Evolutionary conservation across 2,329 filamentous ascomycete species (phyloP).

Genomic region (Colletotrichum gloeosporioides): DNA sequence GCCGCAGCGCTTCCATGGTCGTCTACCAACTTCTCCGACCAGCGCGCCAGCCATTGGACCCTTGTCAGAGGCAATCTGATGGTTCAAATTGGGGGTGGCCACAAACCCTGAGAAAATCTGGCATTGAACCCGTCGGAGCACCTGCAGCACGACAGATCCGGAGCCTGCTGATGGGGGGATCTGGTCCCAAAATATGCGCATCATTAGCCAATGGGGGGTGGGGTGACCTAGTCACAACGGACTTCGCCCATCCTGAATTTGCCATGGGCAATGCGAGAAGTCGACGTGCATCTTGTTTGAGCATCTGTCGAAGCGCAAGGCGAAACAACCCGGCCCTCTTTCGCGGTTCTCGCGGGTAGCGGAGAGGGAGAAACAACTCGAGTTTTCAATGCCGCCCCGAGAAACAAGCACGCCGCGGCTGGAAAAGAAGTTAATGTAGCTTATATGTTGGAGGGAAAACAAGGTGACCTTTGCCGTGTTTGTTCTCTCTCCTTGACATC

Average conservation of each 20-base stretch:
- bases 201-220: not conserved
- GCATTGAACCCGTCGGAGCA: not conserved
- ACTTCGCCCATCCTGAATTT: not conserved
- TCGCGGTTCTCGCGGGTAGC: conserved; percentile 5
- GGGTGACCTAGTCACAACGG: not conserved
- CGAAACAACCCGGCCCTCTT: not conserved
- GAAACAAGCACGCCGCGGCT: not conserved
- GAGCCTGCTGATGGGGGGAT: not conserved
- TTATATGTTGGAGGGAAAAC: not conserved
- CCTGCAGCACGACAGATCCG: not conserved
- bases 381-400: not conserved
- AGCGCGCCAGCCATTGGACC: not conserved
- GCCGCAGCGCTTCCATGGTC: not conserved
- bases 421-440: not conserved
- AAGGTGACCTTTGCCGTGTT: not conserved
- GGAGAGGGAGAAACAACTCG: not conserved
- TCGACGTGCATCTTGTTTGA: not conserved
- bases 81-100: not conserved
- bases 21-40: not conserved
- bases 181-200: not conserved
- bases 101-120: not conserved
- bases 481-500: not conserved
- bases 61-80: not conserved
- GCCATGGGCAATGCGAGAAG: not conserved
- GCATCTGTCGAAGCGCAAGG: no score